Percentiles rank a stretch among this genome's conserved stretches.
phyloP scores from a whole-genome alignment of 768 basidiomycete species.

The Lactarius indigo region DNA sequence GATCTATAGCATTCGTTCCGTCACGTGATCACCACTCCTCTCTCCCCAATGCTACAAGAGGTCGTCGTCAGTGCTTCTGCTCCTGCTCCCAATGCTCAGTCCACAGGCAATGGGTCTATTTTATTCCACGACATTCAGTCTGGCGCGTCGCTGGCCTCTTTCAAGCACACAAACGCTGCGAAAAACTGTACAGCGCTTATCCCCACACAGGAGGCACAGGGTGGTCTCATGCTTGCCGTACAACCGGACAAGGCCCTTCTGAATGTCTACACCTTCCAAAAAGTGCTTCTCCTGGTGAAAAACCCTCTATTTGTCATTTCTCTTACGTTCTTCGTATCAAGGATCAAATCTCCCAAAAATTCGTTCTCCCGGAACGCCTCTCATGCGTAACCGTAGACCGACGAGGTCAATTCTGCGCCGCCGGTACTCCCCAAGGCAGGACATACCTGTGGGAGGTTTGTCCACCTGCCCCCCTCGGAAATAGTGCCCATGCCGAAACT shows the following conservation, averaged over 20 bases:
- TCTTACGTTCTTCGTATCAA: conserved; percentile 33
- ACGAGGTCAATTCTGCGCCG: conserved; percentile 75
- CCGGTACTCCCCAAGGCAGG: conserved; percentile 83
- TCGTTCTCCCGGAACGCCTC: conserved; percentile 88
- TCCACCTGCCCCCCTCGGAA: conserved; percentile 21
- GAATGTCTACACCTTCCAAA: conserved; percentile 92
- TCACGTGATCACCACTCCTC: neutral
- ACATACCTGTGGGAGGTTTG: conserved; percentile 96
- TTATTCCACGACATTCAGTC: conserved; percentile 80
- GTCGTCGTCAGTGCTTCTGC: conserved; percentile 60
- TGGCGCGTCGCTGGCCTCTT: conserved; percentile 70
- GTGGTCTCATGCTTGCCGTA: conserved; percentile 79
- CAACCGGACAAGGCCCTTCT: conserved; percentile 87
- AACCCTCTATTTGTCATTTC: neutral
- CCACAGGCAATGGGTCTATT: conserved; percentile 57
- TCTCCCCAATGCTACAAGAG: conserved; percentile 60
- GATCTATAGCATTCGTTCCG: neutral
- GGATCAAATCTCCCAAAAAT: conserved; percentile 87
- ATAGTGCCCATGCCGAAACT: neutral
- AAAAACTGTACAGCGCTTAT: conserved; percentile 66
- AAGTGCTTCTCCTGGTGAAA: conserved; percentile 45
- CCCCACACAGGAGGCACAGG: conserved; percentile 64
- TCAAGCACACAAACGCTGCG: conserved; percentile 77
- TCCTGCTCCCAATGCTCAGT: conserved; percentile 39
- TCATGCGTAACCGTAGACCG: conserved; percentile 74